Evolutionary conservation across 371 early-diverging fungal genomes (phyloP).

Genomic region (Actinomortierella wolfii): DNA sequence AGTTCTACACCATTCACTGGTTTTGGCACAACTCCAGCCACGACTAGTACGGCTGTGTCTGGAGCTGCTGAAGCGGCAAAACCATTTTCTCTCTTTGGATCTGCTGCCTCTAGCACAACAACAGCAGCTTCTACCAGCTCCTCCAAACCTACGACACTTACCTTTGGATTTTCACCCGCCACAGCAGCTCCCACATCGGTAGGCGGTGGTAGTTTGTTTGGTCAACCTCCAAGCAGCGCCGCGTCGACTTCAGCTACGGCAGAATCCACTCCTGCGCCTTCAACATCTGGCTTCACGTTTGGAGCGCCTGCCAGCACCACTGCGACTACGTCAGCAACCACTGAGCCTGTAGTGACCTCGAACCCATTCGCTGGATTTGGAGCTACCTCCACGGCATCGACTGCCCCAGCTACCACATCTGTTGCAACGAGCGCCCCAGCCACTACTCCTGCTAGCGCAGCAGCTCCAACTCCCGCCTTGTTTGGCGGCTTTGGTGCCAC

Average conservation of each 20-base stretch:
- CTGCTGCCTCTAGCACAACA: neutral
- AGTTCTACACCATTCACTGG: too few relatives aligned
- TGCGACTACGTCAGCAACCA: neutral
- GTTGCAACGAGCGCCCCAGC: constrained; percentile 10
- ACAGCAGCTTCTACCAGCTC: neutral
- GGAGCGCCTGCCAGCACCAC: constrained; percentile 6
- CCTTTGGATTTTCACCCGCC: constrained; percentile 7
- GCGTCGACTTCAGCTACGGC: neutral
- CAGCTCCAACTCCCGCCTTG: constrained; percentile 7
- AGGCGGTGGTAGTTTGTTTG: constrained; percentile 1
- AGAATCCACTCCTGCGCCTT: neutral
- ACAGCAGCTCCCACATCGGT: neutral
- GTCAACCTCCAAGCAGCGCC: constrained; percentile 6
- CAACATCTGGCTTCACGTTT: constrained; percentile 3
- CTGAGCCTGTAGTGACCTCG: constrained; percentile 6
- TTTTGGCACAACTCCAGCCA: too few relatives aligned
- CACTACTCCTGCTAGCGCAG: constrained; percentile 2
- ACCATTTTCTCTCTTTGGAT: neutral
- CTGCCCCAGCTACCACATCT: constrained; percentile 4
- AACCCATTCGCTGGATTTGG: constrained; percentile 7
- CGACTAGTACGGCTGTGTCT: too few relatives aligned
- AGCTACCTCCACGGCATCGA: constrained; percentile 4
- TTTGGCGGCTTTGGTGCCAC: constrained; percentile 8
- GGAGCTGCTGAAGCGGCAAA: too few relatives aligned
- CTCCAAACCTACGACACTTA: constrained; percentile 14